Evolutionary conservation across 192 early-diverging fungal genomes (phyloP).

Genomic region (Martensiomyces pterosporus): DNA sequence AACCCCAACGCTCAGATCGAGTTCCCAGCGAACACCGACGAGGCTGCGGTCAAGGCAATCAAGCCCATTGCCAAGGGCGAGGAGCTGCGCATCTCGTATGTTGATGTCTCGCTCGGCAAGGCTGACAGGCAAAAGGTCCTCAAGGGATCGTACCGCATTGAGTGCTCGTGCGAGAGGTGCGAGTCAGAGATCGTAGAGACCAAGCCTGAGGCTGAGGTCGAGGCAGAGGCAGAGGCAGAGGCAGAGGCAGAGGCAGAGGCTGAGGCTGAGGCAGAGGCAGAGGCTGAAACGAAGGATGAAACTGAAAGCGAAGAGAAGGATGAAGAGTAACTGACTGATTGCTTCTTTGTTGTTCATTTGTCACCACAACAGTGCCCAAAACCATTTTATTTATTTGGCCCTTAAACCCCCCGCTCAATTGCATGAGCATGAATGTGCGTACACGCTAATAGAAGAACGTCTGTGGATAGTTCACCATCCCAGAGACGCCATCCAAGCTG

Average conservation of each 20-base stretch:
- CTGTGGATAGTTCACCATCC: too few species aligned
- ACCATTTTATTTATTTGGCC: too few species aligned
- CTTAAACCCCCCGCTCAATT: too few species aligned
- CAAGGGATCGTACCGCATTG: conserved; percentile 56
- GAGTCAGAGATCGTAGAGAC: conserved; percentile 21
- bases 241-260: background rate
- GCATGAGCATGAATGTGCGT: too few species aligned
- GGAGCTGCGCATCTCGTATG: conserved; percentile 63
- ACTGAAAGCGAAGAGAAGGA: conserved; percentile 6
- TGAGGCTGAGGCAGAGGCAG: conserved; percentile 1
- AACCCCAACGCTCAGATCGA: conserved; percentile 58
- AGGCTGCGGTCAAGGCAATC: conserved; percentile 57
- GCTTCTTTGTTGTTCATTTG: too few species aligned
- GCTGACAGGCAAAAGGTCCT: conserved; percentile 58
- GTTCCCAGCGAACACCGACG: conserved; percentile 52
- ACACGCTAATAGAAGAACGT: too few species aligned
- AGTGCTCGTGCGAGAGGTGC: conserved; percentile 56
- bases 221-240: conserved; percentile 3
- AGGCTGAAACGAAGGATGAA: conserved; percentile 1
- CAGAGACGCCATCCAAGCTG: too few species aligned
- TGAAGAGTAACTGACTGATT: too few species aligned
- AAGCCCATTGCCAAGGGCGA: conserved; percentile 62
- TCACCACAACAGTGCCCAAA: too few species aligned
- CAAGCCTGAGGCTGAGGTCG: background rate
- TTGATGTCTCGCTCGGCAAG: conserved; percentile 42